Evolutionary conservation across 805 yeast genomes (phyloP), one percentile per base, ranked within the genome.

Genomic region (Kodamaea lidongshanica): DNA sequence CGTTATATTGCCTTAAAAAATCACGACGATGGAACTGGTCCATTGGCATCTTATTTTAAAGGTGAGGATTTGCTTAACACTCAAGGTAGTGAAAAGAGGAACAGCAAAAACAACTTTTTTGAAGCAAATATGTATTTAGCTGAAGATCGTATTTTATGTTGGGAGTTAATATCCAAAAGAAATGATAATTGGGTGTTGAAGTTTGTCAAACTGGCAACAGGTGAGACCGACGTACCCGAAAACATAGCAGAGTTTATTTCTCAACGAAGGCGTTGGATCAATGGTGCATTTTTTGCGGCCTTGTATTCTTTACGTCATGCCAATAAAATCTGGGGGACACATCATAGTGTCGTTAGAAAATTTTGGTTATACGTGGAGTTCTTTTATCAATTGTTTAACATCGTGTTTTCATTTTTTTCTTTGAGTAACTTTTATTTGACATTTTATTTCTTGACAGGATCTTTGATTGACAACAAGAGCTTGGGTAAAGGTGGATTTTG

Each of bases 11-110:
- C 97, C 0, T 64, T 89, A 35, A 72, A 71, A 41, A 85, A 87
- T 49, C 84, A 84, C 46, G 82, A 72, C 2, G 95, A 82, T 50
- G 96, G 96, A 6, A 79, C 92, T 3, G 97, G 97, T 7, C 97
- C 97, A 1, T 65, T 89, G 33, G 67, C 74, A 30, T 78, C 95
- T 1, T 89, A 89, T 51, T 89, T 89, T 65, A 77, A 83, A 53
- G 97, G 97, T 27, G 97, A 89, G 54, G 70, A 61, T 33, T 48
- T 65, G 21, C 46, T 65, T 26, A 56, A 52, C 19, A 48, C 50
- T 5, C 45, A 48, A 22, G 45, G 42, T 12, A 41, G 47, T 13
- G 38, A 37, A 7, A 30, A 35, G 16, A 36, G 47, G 12, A 65
- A 65, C 34, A 56, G 56, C 39, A 64, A 68, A 16, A 77, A 81